Percentiles rank a stretch among this genome's conserved stretches.
These are phyloP conservation scores for Colletotrichum plurivorum DNA, from an alignment of 2,329 filamentous ascomycete species.

Conservation along the genomic window DNA sequence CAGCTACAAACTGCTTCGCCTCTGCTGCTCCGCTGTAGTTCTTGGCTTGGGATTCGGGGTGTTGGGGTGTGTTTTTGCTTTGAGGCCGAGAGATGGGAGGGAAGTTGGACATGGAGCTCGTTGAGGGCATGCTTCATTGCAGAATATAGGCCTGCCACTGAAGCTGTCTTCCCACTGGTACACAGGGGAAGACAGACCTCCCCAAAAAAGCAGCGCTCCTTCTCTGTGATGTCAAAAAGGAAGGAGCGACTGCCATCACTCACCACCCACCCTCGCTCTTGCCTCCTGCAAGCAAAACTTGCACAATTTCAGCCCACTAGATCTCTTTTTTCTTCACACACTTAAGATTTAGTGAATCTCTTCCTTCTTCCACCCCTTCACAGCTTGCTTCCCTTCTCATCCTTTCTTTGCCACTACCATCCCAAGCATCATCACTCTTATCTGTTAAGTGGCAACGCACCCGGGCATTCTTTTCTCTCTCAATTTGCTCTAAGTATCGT, in stretches of 20 bases:
- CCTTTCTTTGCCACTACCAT: background rate
- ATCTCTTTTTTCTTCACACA: background rate
- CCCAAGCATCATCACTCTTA: background rate
- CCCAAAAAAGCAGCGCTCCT: background rate
- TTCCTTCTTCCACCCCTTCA: background rate
- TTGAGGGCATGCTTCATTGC: too few species aligned
- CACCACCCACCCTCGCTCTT: background rate
- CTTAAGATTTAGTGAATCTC: background rate
- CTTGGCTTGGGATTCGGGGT: too few species aligned
- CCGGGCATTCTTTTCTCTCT: background rate
- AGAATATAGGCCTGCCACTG: too few species aligned
- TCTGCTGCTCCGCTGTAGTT: too few species aligned
- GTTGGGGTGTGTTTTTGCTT: too few species aligned
- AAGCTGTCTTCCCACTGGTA: too few species aligned
- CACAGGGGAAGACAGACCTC: too few species aligned
- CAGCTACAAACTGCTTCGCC: too few species aligned
- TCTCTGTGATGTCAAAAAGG: background rate
- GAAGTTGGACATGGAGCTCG: too few species aligned
- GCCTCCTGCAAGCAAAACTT: background rate
- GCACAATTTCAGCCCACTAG: background rate
- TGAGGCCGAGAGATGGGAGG: too few species aligned
- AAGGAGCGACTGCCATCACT: constrained; percentile 11
- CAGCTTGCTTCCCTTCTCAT: background rate
- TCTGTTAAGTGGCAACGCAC: background rate
- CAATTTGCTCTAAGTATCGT: background rate